Percentiles rank a stretch among this genome's conserved stretches.
These are phyloP conservation scores for Lasiodiplodia hormozganensis DNA, from an alignment of 2,329 filamentous ascomycete genomes.

Conservation along the genomic window DNA sequence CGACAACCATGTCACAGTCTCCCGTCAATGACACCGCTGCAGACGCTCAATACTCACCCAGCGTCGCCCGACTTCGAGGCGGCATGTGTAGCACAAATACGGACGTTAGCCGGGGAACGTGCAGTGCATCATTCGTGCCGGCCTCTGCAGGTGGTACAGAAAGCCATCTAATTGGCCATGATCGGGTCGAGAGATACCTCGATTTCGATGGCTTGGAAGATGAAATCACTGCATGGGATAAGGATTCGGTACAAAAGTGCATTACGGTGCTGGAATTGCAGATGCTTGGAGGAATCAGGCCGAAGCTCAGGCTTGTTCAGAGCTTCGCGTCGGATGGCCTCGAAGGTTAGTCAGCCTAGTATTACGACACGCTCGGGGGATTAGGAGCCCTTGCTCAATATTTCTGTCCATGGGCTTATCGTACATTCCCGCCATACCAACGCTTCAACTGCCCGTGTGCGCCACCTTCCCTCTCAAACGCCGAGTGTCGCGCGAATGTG, in stretches of 20 bases:
- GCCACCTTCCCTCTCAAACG: background rate
- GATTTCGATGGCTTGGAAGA: conserved; percentile 7
- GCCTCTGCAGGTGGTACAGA: background rate
- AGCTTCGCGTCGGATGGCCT: conserved; percentile 2
- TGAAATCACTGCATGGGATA: conserved; percentile 7
- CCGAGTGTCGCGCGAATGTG: background rate
- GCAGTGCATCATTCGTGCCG: background rate
- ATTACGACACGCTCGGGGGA: background rate
- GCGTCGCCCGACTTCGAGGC: conserved; percentile 5
- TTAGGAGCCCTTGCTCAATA: background rate
- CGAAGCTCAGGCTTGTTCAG: conserved; percentile 13
- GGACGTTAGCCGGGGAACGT: background rate
- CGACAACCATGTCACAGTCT: background rate
- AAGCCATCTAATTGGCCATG: background rate
- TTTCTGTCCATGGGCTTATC: background rate
- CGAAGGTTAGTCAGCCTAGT: background rate
- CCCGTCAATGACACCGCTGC: background rate
- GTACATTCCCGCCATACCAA: background rate
- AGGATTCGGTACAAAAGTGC: conserved; percentile 3
- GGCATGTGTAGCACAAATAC: conserved; percentile 2
- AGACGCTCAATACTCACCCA: background rate
- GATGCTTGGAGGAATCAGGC: conserved; percentile 1
- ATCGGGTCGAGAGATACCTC: conserved; percentile 7
- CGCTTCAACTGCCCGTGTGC: background rate
- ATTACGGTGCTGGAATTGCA: conserved; percentile 1